Conservation (phyloP, 345 rosid species). For the Arabis hirsuta region DNA sequence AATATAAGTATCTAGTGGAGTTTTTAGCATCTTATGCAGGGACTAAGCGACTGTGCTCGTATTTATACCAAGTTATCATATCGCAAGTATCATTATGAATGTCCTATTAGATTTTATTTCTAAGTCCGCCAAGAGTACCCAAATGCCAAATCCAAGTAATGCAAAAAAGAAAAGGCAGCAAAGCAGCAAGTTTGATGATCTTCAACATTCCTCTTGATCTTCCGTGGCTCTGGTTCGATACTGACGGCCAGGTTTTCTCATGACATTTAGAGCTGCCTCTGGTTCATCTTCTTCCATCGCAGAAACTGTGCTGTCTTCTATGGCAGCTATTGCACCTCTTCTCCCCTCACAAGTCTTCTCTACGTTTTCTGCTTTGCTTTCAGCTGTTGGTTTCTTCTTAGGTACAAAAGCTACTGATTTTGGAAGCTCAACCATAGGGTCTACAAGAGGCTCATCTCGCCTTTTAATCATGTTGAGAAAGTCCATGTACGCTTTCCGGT, state of each 20-base stretch:
- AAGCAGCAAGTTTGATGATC: conserved; percentile 3
- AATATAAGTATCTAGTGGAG: neutral
- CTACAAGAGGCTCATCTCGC: conserved; percentile 41
- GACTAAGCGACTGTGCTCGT: neutral
- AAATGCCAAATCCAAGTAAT: neutral
- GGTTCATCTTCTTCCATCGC: conserved; percentile 79
- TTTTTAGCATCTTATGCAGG: too few species aligned
- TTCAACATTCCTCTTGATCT: conserved; percentile 47
- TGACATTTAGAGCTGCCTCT: conserved; percentile 37
- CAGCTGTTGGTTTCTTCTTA: conserved; percentile 51
- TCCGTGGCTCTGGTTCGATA: conserved; percentile 58
- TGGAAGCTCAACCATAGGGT: conserved; percentile 54
- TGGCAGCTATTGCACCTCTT: conserved; percentile 53
- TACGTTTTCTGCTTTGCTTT: conserved; percentile 24
- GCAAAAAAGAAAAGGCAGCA: neutral
- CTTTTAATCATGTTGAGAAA: conserved; percentile 53
- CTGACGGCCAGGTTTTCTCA: conserved; percentile 51
- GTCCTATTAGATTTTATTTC: neutral
- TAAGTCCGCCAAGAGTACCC: neutral
- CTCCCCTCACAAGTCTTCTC: conserved; percentile 39
- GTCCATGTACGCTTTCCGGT: conserved; percentile 65
- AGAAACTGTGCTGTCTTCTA: conserved; percentile 47
- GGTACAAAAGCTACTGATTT: conserved; percentile 70
- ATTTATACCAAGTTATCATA: neutral
- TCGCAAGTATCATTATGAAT: neutral